Evolutionary conservation across 23 red algal species (phyloP), one percentile per base, ranked within the genome.

Genomic region (Chondrus crispus): DNA sequence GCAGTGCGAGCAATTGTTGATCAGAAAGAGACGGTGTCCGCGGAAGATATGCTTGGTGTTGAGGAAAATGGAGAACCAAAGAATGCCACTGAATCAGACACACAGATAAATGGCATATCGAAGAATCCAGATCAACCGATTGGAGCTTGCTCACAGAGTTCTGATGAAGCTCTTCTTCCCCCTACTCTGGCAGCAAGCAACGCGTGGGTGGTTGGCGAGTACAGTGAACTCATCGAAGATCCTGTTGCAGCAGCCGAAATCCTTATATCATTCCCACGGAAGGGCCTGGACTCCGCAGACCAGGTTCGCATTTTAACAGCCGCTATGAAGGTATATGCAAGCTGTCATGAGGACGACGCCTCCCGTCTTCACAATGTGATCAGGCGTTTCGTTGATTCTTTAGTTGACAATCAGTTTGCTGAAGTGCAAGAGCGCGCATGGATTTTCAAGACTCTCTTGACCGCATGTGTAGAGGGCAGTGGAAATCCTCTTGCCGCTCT

Each of bases 361-460:
- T 54, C 29, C 16, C 55, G 80, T 26, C 50, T 86, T 64, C 55
- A 55, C 29, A 37, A 74, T 9, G 62, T 80, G 19, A 52, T 94
- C 33, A 45, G 71, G 19, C 22, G 39, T 22, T 81, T 63, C n/a
- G 46, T 85, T 18, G 60, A 74, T 29, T 66, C 82, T 22, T 55
- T 86, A 28, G 41, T 88, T 69, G 57, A 68, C 24, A 88, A 72
- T 51, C 81, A 87, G 50, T 81, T 88, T 58, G 92, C 92, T 1
- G 92, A 94, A 75, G 92, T 94, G 22, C 92, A 94, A 30, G 92
- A 94, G 45, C 82, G 92, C 5, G 92, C 92, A 35, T 82, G 68
- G 29, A 80, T 94, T 39, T 88, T 88, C 46, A 79, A 35, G 20
- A 39, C 39, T 18, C 28, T 94, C 20, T 64, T 94, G 42, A 35